Evolutionary conservation across 2,329 filamentous ascomycete species (phyloP), one percentile per base, ranked within the genome.

Genomic region (Monosporascus ibericus): DNA sequence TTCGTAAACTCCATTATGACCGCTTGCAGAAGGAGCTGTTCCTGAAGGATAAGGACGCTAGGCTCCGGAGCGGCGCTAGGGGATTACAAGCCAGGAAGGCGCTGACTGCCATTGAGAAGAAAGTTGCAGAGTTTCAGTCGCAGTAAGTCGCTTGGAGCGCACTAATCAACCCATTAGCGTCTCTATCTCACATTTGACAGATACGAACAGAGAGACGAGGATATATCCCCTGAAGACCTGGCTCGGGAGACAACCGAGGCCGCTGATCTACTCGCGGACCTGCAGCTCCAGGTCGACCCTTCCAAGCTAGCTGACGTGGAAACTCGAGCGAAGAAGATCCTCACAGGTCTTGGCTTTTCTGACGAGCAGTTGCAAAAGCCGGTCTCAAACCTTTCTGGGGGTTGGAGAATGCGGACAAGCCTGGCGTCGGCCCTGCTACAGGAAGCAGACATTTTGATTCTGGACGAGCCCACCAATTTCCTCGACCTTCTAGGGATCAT

Each of bases 381-480:
- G 6, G 76, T 88, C 14, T 74, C 75, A 1, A 82, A 81, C 37
- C 74, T 95, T 2, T 94, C 89, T 0, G 90, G 90, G 6, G 90
- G 87, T 2, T 90, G 86, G 86, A 80, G 77, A 55, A 90, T 88
- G 82, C 80, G 87, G 9, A 82, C 81, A 27, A 75, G 83, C 53
- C 75, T 90, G 1, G 85, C 86, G 2, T 74, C 75, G 3, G 81
- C 83, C 0, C 75, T 95, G 4, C 79, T 90, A 1, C 86, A 91
- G 56, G 81, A 86, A 7, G 81, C 85, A 0, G 89, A 95, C 58
- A 82, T 95, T 2, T 75, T 95, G 53, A 85, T 95, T 48, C 80
- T 95, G 2, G 90, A 95, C 66, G 90, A 95, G 65, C 90, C 90
- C 0, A 95, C 90, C 36, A 95, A 95, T 64, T 95, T 90, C 64